Percentiles rank a stretch among this genome's conserved stretches.
Evolutionary conservation across 2,329 filamentous ascomycete species (phyloP).

Genomic region (Colletotrichum caudatum): DNA sequence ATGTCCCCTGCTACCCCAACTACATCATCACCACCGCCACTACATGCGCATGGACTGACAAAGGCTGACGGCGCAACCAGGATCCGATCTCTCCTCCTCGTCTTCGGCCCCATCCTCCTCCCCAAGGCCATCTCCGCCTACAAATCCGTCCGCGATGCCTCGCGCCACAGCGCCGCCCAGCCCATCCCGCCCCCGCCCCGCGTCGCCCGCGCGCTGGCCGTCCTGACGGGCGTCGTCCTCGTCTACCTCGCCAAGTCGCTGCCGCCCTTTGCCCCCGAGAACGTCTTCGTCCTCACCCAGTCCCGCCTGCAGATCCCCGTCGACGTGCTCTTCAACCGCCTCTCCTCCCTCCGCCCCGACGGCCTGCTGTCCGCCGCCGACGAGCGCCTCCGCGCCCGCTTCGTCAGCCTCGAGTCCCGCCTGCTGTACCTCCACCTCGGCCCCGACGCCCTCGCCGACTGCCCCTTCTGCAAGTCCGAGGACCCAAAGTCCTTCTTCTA

Average conservation of each 20-base stretch:
- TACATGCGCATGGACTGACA: not conserved
- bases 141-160: conserved; percentile 63
- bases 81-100: conserved; percentile 67
- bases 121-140: conserved; percentile 75
- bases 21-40: not conserved
- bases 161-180: conserved; percentile 57
- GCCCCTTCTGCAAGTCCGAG: conserved; percentile 84
- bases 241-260: conserved; percentile 70
- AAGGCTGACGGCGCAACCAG: conserved; percentile 47
- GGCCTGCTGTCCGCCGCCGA: conserved; percentile 68
- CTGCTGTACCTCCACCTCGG: conserved; percentile 89
- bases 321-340: conserved; percentile 84
- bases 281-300: conserved; percentile 82
- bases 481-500: conserved; percentile 79
- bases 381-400: conserved; percentile 72
- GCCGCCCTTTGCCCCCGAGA: conserved; percentile 77
- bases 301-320: conserved; percentile 88
- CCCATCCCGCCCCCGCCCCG: conserved; percentile 68
- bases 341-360: conserved; percentile 67
- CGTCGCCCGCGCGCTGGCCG: conserved; percentile 68
- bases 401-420: conserved; percentile 78
- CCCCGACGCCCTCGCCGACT: conserved; percentile 77
- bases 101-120: conserved; percentile 79
- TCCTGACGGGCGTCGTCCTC: conserved; percentile 66
- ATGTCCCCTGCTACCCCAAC: conserved; percentile 1